Base-by-base conservation (phyloP, 306 rosid genomes). In the Canavalia ensiformis region DNA sequence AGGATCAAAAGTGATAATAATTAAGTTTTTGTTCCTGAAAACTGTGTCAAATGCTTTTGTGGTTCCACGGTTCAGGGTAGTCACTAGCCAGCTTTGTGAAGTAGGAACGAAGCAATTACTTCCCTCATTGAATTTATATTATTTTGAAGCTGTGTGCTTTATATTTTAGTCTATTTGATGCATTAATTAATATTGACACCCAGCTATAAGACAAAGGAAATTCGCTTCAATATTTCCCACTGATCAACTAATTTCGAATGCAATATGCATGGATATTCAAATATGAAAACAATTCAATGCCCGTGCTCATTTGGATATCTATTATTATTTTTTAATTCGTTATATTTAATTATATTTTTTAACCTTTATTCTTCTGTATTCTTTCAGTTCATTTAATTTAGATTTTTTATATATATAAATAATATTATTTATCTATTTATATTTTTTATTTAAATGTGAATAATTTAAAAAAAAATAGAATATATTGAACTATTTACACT, bases 91-190 rank as follows among this genome's bases (percentile, higher is more conserved):
- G 60, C 8, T 41, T 18, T 18, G 4, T 62, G 78, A 77, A 75
- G 75, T 77, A 63, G 82, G 72, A 85, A 72, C 56, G 68, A 86
- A 74, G 80, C 59, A 50, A 79, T 58, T 72, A 18, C 10, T 63
- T 71, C 34, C 58, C 62, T 55, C 6, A 42, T 8, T 62, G 10
- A 62, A 62, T 28, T 31, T 60, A 11, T 12, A 63, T 42, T 71
- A 46, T 75, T 57, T 55, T 37, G 80, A 47, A 33, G 58, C 31
- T 25, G 2, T 72, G 9, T 70, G 25, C 54, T 42, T 42, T 64
- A 33, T 31, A 63, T 62, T 64, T 50, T 76, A 73, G 25, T 18
- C 25, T 18, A 18, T 18, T 18, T 18, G 25, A 18, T 18, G 25
- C 25, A 18, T 18, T 18, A 18, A 35, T 10, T 49, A 59, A 50